phyloP scores from a whole-genome alignment of 1,139 yeast species.

The Candida dubliniensis region DNA sequence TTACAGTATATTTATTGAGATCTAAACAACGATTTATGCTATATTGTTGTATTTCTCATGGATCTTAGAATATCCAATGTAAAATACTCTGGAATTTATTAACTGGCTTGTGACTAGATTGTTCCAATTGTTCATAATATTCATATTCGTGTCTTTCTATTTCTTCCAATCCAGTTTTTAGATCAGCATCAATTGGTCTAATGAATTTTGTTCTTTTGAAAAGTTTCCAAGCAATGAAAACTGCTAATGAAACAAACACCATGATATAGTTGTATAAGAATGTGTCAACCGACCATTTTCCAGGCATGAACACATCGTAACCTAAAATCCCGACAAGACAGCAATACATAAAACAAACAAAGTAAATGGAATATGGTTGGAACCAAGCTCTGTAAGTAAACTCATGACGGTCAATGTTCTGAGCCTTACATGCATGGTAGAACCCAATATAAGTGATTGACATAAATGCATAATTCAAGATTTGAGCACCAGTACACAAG shows the following conservation, averaged over 20 bases:
- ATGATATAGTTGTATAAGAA: conserved; percentile 45
- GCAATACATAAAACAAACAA: conserved; percentile 32
- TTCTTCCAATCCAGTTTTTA: conserved; percentile 33
- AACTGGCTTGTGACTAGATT: conserved; percentile 1
- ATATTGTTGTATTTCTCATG: too few species aligned
- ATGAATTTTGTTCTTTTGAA: conserved; percentile 25
- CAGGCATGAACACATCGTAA: conserved; percentile 37
- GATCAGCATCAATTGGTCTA: conserved; percentile 35
- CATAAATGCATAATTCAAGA: conserved; percentile 31
- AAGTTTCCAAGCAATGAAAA: conserved; percentile 35
- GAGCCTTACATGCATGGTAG: conserved; percentile 29
- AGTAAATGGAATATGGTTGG: conserved; percentile 33
- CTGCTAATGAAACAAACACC: conserved; percentile 30
- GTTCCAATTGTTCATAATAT: conserved; percentile 30
- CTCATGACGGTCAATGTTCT: conserved; percentile 35
- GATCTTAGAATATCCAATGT: conserved; percentile 6
- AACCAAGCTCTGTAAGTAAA: conserved; percentile 34
- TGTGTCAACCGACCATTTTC: conserved; percentile 30
- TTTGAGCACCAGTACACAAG: conserved; percentile 25
- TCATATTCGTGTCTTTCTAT: conserved; percentile 43
- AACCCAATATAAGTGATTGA: conserved; percentile 28
- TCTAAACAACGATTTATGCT: too few species aligned
- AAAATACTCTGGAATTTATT: conserved; percentile 1
- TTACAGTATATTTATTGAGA: too few species aligned
- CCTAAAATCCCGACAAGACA: conserved; percentile 42